Evolutionary conservation across 352 stramenopile species (phyloP).

Genomic region (Detonula confervacea): DNA sequence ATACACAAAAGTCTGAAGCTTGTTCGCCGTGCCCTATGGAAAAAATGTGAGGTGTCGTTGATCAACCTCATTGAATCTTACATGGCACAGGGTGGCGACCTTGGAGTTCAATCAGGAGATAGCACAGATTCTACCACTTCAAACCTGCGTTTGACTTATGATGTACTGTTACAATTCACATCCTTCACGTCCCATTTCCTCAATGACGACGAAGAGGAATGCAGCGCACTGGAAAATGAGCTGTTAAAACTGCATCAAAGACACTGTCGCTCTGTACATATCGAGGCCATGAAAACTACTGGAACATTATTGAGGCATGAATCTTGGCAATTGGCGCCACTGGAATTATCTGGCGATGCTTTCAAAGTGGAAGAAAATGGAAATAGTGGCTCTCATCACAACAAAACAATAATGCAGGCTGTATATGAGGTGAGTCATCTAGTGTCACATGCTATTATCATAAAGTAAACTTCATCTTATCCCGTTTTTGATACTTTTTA

Average conservation of each 20-base stretch:
- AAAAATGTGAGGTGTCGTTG: slow-evolving; percentile 47
- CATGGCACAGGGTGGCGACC: slow-evolving; percentile 20
- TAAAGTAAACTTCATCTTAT: not conserved
- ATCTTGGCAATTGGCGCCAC: slow-evolving; percentile 63
- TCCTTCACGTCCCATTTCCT: slow-evolving; percentile 46
- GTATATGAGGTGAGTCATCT: slow-evolving; percentile 35
- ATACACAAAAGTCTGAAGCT: slow-evolving; percentile 36
- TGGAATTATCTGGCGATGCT: slow-evolving; percentile 36
- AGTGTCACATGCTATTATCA: slow-evolving; percentile 6
- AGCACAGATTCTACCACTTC: slow-evolving; percentile 41
- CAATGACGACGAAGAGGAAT: slow-evolving; percentile 25
- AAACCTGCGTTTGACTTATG: slow-evolving; percentile 48
- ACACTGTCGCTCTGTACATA: slow-evolving; percentile 72
- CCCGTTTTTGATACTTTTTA: not conserved
- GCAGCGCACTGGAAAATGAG: slow-evolving; percentile 33
- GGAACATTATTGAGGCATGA: slow-evolving; percentile 70
- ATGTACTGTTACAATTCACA: slow-evolving; percentile 48
- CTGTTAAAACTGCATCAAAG: slow-evolving; percentile 55
- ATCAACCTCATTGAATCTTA: slow-evolving; percentile 46
- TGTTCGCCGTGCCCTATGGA: slow-evolving; percentile 48
- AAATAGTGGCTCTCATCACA: slow-evolving; percentile 11
- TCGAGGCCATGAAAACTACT: slow-evolving; percentile 80
- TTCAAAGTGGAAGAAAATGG: slow-evolving; percentile 18
- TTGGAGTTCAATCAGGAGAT: slow-evolving; percentile 24
- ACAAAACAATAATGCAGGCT: slow-evolving; percentile 18